Conservation (phyloP, 495 filamentous ascomycete species). For the Trichocladium uniseriatum region DNA sequence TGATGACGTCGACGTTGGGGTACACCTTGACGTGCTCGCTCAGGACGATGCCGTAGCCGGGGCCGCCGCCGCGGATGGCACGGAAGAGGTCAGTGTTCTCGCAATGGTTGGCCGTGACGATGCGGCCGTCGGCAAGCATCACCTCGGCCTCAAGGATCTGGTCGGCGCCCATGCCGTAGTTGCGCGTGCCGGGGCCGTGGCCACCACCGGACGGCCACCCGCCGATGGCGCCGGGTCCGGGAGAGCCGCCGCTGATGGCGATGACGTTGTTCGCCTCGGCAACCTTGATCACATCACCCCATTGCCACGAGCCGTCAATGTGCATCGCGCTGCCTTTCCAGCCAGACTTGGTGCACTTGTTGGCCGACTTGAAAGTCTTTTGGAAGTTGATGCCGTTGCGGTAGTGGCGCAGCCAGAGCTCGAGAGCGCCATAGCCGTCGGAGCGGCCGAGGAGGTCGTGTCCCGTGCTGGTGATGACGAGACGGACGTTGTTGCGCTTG, state of each 20-base stretch:
- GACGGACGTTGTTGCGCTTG: conserved; percentile 32
- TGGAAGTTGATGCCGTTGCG: conserved; percentile 11
- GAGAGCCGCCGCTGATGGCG: conserved; percentile 25
- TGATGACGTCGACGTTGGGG: conserved; percentile 26
- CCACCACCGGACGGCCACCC: conserved; percentile 39
- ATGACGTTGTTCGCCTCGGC: conserved; percentile 11
- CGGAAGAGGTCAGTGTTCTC: conserved; percentile 42
- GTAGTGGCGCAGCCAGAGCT: conserved; percentile 11
- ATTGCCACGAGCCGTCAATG: conserved; percentile 5
- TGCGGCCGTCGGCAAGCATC: conserved; percentile 35
- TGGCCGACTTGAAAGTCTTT: conserved; percentile 2
- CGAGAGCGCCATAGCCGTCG: conserved; percentile 10
- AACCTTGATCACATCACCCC: conserved; percentile 12
- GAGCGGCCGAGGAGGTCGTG: conserved; percentile 13
- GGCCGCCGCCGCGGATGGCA: conserved; percentile 36
- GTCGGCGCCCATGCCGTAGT: conserved; percentile 35
- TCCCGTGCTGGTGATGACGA: conserved; percentile 8
- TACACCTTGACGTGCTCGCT: conserved; percentile 35
- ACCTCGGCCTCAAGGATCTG: conserved; percentile 36
- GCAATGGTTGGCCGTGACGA: conserved; percentile 31
- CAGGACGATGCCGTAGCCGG: conserved; percentile 36
- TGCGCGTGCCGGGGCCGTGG: conserved; percentile 22
- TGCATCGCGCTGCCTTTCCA: conserved; percentile 7
- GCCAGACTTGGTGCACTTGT: conserved; percentile 1
- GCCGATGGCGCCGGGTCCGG: conserved; percentile 16